Base-by-base conservation (phyloP, 2,329 filamentous ascomycete genomes). In the Diaporthe sp. region DNA sequence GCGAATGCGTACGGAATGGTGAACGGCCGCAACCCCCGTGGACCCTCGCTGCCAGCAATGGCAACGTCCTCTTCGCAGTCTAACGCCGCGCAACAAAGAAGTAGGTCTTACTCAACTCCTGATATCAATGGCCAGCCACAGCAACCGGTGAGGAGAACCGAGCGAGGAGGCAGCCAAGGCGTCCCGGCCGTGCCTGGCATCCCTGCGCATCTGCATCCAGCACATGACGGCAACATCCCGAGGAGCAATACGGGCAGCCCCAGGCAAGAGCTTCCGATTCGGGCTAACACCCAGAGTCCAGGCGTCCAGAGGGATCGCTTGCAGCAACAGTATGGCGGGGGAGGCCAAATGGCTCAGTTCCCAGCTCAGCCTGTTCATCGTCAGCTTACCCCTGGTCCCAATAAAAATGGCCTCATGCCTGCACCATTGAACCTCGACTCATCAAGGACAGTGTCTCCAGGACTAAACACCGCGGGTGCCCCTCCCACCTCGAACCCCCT, bases 61-160 rank as follows among this genome's bases (percentile, higher is more conserved):
- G 88, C 92, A 22, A 39, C 28, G 72, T 65, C 67, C 51, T 72
- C 72, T 49, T 86, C 88, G 1, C 85, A 76, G 46, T 74, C 74
- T 79, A 86, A 88, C 80, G 87, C 88, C 78, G 84, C 89, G 82
- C 86, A 92, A 78, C 92, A 93, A 81, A 90, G 95, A 79, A 93
- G 94, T 85, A 91, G 97, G 78, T 98, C 96, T 51, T 97, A 97
- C 81, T 98, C 96, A 85, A 98, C 96, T 78, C 96, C 97, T 10
- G 96, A 98, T 83, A 98, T 98, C 79, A 95, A 97, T 78, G 92
- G 90, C 72, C 90, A 92, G 72, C 89, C 90, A 78, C 89, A 89
- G 67, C 75, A 73, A 74, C 87, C 88, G 81, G 88, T 92, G 78
- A 87, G 91, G 81, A 84, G 87, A 72, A 86, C 88, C 78, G 76